phyloP scores from a whole-genome alignment of 108 stramenopile genomes.

The Discostella pseudostelligera region DNA sequence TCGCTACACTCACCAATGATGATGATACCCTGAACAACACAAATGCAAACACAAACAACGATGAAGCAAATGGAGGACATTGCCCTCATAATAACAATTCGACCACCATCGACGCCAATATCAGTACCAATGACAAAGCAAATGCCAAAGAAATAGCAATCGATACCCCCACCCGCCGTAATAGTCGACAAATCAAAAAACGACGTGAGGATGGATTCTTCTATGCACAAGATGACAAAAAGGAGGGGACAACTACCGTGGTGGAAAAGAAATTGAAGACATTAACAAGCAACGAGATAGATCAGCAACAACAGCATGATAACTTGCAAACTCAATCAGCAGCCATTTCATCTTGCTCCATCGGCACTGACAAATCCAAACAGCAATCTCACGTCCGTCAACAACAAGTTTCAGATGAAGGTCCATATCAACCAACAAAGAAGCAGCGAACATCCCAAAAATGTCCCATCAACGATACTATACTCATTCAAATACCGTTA shows the following conservation, averaged over 20 bases:
- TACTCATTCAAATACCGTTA: constrained; percentile 69
- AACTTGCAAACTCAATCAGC: no score
- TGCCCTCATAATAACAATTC: no score
- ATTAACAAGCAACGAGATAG: neutral
- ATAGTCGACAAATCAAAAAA: constrained; percentile 3
- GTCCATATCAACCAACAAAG: neutral
- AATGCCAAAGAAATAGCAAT: no score
- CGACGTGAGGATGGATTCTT: constrained; percentile 18
- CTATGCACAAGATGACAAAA: constrained; percentile 3
- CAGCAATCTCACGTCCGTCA: neutral
- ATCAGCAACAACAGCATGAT: neutral
- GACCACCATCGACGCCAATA: neutral
- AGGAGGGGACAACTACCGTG: neutral
- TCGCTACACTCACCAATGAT: no score
- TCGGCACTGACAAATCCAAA: neutral
- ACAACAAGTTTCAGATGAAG: constrained; percentile 1
- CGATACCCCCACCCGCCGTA: neutral
- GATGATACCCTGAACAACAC: no score
- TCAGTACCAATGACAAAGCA: neutral
- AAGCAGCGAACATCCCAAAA: constrained; percentile 3
- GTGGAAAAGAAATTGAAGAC: neutral
- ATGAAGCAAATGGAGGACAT: no score
- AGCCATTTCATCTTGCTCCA: no score
- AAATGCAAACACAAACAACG: no score
- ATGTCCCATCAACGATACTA: constrained; percentile 52